These are phyloP conservation scores for Solanum sitiens DNA, from an alignment of 257 asterid genomes.

Conservation along the genomic window DNA sequence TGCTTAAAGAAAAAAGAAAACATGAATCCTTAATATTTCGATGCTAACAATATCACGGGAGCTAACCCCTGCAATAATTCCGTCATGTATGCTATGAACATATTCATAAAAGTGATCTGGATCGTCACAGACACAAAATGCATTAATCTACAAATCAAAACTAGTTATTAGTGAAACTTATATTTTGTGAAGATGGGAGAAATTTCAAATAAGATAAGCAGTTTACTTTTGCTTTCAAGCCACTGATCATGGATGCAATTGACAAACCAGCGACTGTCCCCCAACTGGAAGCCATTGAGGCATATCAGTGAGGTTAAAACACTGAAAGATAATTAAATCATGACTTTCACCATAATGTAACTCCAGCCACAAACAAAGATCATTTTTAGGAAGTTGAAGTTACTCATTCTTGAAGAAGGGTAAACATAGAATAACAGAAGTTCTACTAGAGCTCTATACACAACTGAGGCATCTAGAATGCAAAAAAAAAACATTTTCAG, in stretches of 20 bases:
- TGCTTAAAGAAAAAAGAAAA: background rate
- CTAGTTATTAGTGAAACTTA: background rate
- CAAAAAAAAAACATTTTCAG: too few species aligned
- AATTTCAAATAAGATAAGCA: background rate
- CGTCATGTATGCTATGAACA: conserved; percentile 68
- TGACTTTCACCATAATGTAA: too few species aligned
- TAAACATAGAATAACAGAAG: too few species aligned
- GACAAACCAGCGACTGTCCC: conserved; percentile 90
- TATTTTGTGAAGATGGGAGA: background rate
- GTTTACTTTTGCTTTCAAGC: conserved; percentile 57
- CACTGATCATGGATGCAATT: conserved; percentile 63
- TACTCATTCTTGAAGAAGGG: too few species aligned
- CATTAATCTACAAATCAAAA: conserved; percentile 44
- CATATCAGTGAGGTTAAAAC: background rate
- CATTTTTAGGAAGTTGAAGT: too few species aligned
- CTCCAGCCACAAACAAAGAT: too few species aligned
- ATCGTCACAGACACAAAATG: conserved; percentile 80
- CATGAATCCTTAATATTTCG: conserved; percentile 40
- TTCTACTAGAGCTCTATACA: too few species aligned
- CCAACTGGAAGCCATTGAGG: conserved; percentile 48
- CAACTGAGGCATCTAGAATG: too few species aligned
- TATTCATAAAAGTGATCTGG: conserved; percentile 78
- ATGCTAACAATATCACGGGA: conserved; percentile 68
- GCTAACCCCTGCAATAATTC: conserved; percentile 62
- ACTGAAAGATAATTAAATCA: too few species aligned